phyloP scores from a whole-genome alignment of 208 protist genomes.

The Porcisia hertigi region DNA sequence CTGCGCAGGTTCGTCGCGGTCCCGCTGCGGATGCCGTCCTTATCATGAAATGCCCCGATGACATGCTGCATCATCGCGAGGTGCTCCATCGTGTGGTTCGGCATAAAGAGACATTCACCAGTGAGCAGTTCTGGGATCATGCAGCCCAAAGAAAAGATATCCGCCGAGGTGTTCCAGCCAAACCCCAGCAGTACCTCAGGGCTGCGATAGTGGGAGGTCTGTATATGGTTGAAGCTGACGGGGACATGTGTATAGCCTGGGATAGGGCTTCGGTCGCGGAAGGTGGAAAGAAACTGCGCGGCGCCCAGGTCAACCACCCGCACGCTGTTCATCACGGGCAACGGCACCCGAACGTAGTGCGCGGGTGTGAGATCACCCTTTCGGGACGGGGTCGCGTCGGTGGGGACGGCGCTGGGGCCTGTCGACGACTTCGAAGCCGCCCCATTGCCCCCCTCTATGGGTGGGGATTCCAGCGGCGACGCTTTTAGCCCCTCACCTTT shows the following conservation, averaged over 20 bases:
- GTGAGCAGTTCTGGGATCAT: conserved; percentile 84
- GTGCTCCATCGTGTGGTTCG: conserved; percentile 76
- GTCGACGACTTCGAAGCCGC: background rate
- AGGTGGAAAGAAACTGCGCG: conserved; percentile 53
- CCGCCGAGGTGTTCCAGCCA: conserved; percentile 66
- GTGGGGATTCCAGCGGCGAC: background rate
- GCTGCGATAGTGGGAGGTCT: conserved; percentile 82
- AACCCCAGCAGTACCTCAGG: conserved; percentile 78
- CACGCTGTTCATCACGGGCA: conserved; percentile 66
- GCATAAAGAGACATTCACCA: conserved; percentile 76
- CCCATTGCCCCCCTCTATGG: background rate
- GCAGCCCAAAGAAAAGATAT: conserved; percentile 84
- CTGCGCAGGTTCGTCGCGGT: conserved; percentile 25
- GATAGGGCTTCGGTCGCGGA: conserved; percentile 39
- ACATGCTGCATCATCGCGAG: conserved; percentile 77
- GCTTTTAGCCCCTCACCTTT: background rate
- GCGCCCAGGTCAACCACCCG: conserved; percentile 81
- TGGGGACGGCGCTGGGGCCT: conserved; percentile 23
- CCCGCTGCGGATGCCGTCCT: conserved; percentile 25
- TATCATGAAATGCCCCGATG: conserved; percentile 55
- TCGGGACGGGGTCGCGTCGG: conserved; percentile 19
- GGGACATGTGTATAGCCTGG: conserved; percentile 39
- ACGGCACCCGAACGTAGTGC: conserved; percentile 39
- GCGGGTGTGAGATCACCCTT: conserved; percentile 22
- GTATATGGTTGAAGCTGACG: conserved; percentile 71